Evolutionary conservation across 75 land plant species (phyloP).

Genomic region (Gnetum montanum): DNA sequence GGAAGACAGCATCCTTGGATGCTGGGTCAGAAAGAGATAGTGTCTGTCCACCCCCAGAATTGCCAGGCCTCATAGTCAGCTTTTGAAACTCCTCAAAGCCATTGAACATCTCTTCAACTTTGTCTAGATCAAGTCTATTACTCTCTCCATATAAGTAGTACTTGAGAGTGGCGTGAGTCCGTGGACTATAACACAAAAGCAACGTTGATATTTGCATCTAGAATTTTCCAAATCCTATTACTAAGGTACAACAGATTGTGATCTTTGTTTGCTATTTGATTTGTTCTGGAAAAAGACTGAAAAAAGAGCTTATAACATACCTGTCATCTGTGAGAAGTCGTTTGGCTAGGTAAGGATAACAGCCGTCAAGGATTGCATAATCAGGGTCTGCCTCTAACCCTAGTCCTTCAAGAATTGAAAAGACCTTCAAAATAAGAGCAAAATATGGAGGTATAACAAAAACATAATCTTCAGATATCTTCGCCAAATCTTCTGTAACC

Average conservation of each 20-base stretch:
- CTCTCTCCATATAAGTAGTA: constrained; percentile 39
- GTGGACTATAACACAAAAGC: constrained; percentile 22
- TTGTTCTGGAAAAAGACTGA: neutral
- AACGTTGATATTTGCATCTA: neutral
- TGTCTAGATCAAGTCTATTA: constrained; percentile 26
- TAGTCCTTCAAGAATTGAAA: constrained; percentile 42
- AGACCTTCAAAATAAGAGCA: constrained; percentile 41
- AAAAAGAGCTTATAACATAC: constrained; percentile 10
- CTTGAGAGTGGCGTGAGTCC: constrained; percentile 37
- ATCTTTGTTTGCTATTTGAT: too few relatives aligned
- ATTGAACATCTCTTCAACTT: constrained; percentile 23
- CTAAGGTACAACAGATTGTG: too few relatives aligned
- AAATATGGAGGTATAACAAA: constrained; percentile 46
- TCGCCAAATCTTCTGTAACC: constrained; percentile 33
- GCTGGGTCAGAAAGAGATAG: constrained; percentile 16
- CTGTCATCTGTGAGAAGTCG: constrained; percentile 52
- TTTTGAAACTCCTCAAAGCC: constrained; percentile 30
- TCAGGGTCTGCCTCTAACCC: constrained; percentile 47
- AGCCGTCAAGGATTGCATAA: constrained; percentile 33
- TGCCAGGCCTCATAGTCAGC: constrained; percentile 11
- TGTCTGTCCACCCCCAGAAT: neutral
- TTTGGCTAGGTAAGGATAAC: constrained; percentile 48
- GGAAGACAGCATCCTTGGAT: constrained; percentile 25
- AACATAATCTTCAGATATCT: constrained; percentile 36
- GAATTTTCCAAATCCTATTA: neutral